Evolutionary conservation across 176 grass and related monocot genomes (phyloP).

Genomic region (Carex kokanica): DNA sequence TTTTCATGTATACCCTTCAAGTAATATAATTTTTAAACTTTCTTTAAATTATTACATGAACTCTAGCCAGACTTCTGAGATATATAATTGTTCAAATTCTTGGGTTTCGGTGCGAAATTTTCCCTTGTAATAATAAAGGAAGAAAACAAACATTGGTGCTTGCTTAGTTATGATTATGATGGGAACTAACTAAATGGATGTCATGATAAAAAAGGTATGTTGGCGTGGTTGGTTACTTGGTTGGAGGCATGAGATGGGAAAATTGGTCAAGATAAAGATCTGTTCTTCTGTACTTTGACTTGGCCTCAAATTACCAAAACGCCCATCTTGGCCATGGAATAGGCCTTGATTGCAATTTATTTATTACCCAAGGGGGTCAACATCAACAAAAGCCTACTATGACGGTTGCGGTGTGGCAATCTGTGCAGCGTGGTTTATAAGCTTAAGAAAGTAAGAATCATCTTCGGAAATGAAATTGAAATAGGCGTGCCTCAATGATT

Average conservation of each 20-base stretch:
- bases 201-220: constrained; percentile 17
- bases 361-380: not conserved
- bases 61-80: not conserved
- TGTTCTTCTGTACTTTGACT: not conserved
- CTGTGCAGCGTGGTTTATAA: not conserved
- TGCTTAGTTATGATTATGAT: constrained; percentile 22
- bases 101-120: constrained; percentile 1
- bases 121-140: not conserved
- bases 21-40: not conserved
- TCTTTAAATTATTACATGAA: not conserved
- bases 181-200: constrained; percentile 10
- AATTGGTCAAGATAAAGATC: not conserved
- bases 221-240: constrained; percentile 10
- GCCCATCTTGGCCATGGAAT: not conserved
- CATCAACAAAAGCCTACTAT: not conserved
- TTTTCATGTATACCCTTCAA: not conserved
- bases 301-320: constrained; percentile 2
- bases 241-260: constrained; percentile 9
- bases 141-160: not conserved
- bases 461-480: not conserved
- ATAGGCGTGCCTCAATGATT: not conserved
- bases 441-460: not conserved
- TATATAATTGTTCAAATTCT: not conserved
- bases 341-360: not conserved
- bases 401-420: not conserved